Base-by-base conservation (phyloP, 495 filamentous ascomycete species). In the Sporormia fimetaria region DNA sequence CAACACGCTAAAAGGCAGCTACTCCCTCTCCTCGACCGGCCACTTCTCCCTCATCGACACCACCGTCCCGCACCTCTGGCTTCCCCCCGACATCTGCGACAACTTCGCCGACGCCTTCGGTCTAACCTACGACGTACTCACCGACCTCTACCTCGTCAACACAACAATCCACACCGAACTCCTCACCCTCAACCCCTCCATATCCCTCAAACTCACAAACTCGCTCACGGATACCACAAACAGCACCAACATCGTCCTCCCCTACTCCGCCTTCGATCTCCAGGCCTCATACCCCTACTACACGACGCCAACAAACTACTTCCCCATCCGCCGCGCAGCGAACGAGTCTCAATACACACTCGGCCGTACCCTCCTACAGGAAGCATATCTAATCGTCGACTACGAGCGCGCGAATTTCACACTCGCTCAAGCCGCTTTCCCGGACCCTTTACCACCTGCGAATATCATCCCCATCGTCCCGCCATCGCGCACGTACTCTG, bases 351-450 rank as follows among this genome's bases (percentile, higher is more conserved):
- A 59, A 39, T 55, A 57, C 21, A 35, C 33, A 3, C 51, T 59
- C 12, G 57, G 57, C 21, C 40, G 57, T 11, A 54, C 55, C 5
- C 37, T 59, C 2, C 40, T 59, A 12, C 57, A 59, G 42, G 54
- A 57, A 42, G 57, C 57, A n/a, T 59, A 59, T 21, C 30, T 59
- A 24, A 55, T 52, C 12, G 57, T 57, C 11, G 57, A 59, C 40
- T 52, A 55, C 42, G 55, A 57, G 30, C 55, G 57, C 34, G 18
- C 38, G 7, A 55, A 56, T 30, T 59, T 59, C 49, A 43, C 55
- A 18, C 35, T 59, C 28, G 28, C 39, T 2, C 56, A 57, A 37
- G 51, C 56, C 18, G 41, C 37, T 12, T 54, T 49, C 15, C 49
- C 46, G n/a, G 37, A 51, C 37, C 40, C 49, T 2, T 14, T 52